Percentiles rank a stretch among this genome's conserved stretches.
Conservation (phyloP, 768 basidiomycete genomes). For the Podaxis rugospora region DNA sequence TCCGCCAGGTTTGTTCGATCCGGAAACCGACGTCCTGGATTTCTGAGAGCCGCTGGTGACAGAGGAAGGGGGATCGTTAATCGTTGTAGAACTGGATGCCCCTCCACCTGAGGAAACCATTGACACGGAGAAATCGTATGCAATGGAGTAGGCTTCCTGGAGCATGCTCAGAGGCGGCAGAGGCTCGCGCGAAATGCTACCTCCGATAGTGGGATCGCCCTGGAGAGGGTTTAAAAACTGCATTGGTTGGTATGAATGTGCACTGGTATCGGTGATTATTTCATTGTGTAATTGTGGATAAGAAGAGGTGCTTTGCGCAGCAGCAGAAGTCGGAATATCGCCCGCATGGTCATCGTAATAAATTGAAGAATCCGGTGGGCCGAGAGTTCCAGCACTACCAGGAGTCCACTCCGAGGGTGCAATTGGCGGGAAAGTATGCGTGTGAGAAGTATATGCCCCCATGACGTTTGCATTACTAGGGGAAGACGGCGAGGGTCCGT, state of each 20-base stretch:
- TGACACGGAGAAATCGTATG: conserved; percentile 13
- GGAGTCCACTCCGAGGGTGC: not conserved
- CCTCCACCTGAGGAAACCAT: conserved; percentile 3
- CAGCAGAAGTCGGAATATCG: not conserved
- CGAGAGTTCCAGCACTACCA: not conserved
- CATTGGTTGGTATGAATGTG: not conserved
- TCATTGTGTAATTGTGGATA: not conserved
- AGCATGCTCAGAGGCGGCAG: conserved; percentile 11
- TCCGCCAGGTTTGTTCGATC: not conserved
- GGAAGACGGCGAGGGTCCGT: not conserved
- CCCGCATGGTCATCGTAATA: not conserved
- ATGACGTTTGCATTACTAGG: not conserved
- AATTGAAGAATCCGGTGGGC: not conserved
- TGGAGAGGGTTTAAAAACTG: conserved; percentile 1
- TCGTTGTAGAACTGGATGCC: not conserved
- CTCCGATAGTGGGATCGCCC: not conserved
- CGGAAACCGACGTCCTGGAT: not conserved
- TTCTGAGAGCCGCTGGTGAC: not conserved
- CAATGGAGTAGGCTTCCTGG: conserved; percentile 10
- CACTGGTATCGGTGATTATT: not conserved
- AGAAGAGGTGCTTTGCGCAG: not conserved
- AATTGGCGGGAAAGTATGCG: not conserved
- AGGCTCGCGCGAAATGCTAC: not conserved
- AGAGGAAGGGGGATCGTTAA: not conserved
- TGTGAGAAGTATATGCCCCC: not conserved